These are phyloP conservation scores for Neoboletus magnificus DNA, from an alignment of 768 basidiomycete genomes.

Conservation along the genomic window DNA sequence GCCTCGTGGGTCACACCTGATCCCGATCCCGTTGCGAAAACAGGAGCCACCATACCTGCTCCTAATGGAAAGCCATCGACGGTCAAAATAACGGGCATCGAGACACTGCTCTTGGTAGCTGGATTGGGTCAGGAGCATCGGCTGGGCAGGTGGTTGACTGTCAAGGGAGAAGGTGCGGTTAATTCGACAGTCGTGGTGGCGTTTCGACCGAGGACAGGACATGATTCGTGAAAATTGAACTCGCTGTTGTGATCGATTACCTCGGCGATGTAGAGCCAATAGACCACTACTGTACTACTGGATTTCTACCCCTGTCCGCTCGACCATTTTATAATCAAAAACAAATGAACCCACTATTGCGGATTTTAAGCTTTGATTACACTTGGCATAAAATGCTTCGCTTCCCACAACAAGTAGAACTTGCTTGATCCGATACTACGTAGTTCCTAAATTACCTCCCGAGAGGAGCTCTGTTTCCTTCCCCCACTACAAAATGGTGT, in stretches of 20 bases:
- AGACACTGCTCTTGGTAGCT: constrained; percentile 62
- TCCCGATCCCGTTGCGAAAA: not conserved
- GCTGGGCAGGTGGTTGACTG: constrained; percentile 81
- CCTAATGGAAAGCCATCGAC: constrained; percentile 10
- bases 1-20: constrained; percentile 37
- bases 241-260: not conserved
- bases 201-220: constrained; percentile 38
- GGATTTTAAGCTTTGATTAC: too few species aligned
- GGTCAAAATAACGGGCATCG: constrained; percentile 30
- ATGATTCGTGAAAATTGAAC: constrained; percentile 2
- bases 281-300: not conserved
- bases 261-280: not conserved
- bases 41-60: not conserved
- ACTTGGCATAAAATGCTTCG: too few species aligned
- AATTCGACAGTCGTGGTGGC: constrained; percentile 72
- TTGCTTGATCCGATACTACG: not conserved
- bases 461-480: not conserved
- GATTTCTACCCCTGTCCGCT: too few species aligned
- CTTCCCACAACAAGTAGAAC: too few species aligned
- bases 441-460: not conserved
- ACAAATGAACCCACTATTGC: constrained; percentile 3
- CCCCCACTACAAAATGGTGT: constrained; percentile 9
- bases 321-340: not conserved
- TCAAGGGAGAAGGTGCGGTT: constrained; percentile 65
- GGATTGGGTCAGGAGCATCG: constrained; percentile 87